These are phyloP conservation scores for Cyphellophora attinorum DNA, from an alignment of 2,329 filamentous ascomycete genomes.

Conservation along the genomic window DNA sequence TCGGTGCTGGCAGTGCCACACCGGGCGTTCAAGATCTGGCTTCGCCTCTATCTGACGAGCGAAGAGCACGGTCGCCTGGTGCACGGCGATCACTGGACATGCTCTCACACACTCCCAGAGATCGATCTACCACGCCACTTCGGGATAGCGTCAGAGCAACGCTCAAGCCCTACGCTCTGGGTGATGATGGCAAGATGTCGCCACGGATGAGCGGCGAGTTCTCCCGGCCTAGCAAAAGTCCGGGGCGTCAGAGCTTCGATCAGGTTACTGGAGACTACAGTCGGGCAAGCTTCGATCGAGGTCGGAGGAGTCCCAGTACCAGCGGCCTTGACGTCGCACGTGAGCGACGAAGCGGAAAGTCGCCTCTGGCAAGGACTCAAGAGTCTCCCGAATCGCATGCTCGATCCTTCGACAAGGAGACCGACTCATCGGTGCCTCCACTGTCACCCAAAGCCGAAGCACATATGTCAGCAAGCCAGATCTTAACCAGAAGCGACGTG, in stretches of 20 bases:
- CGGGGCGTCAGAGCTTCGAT: constrained; percentile 24
- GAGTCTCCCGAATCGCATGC: constrained; percentile 65
- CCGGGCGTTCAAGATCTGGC: not conserved
- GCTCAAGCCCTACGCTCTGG: constrained; percentile 43
- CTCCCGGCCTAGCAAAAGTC: constrained; percentile 28
- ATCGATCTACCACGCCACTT: constrained; percentile 22
- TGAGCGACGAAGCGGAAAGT: constrained; percentile 38
- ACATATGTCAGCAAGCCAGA: constrained; percentile 80
- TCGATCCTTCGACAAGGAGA: constrained; percentile 64
- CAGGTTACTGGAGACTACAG: constrained; percentile 16
- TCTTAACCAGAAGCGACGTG: constrained; percentile 75
- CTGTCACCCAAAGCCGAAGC: constrained; percentile 60
- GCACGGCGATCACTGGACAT: constrained; percentile 8
- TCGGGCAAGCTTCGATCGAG: constrained; percentile 26
- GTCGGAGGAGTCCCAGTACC: constrained; percentile 54
- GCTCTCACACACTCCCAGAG: constrained; percentile 6
- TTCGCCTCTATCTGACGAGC: not conserved
- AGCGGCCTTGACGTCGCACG: constrained; percentile 43
- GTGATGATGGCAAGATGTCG: constrained; percentile 35
- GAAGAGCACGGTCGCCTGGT: constrained; percentile 2
- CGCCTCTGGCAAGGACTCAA: constrained; percentile 43
- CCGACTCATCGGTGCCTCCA: constrained; percentile 59
- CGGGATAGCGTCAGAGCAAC: constrained; percentile 54
- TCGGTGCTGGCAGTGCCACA: constrained; percentile 48
- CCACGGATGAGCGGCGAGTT: constrained; percentile 34